Conservation (phyloP, 2,329 filamentous ascomycete species). For the Aspergillus sp. region DNA sequence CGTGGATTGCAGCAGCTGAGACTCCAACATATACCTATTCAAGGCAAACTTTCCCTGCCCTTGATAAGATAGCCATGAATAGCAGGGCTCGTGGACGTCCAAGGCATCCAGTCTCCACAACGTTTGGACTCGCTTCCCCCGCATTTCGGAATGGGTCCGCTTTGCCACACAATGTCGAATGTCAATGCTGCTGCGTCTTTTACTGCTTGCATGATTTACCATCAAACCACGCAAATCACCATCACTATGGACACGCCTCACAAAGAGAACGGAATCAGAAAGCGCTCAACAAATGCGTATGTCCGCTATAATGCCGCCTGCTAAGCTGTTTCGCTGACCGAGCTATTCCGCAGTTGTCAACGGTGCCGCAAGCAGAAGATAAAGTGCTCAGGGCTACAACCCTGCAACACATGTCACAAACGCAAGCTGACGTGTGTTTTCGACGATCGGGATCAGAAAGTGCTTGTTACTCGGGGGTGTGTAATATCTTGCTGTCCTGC, state of each 20-base stretch:
- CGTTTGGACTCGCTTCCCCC: not conserved
- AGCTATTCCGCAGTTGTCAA: constrained; percentile 35
- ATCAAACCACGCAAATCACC: not conserved
- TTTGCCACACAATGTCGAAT: not conserved
- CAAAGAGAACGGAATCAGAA: constrained; percentile 25
- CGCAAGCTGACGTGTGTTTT: constrained; percentile 45
- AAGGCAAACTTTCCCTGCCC: not conserved
- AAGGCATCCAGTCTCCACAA: not conserved
- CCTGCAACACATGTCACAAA: constrained; percentile 47
- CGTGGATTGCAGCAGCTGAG: not conserved
- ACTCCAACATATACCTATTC: not conserved
- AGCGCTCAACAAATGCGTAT: constrained; percentile 36
- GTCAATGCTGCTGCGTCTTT: not conserved
- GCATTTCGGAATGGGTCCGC: constrained; percentile 2
- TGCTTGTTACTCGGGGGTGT: constrained; percentile 51
- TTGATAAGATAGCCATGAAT: not conserved
- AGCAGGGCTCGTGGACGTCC: no score
- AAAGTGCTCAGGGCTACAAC: constrained; percentile 45
- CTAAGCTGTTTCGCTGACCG: not conserved
- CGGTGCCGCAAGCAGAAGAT: constrained; percentile 50
- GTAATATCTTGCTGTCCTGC: constrained; percentile 2
- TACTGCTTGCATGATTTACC: not conserved
- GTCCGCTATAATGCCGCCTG: constrained; percentile 4
- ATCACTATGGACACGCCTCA: constrained; percentile 10
- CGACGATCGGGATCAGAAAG: constrained; percentile 50